A percentile compares a stretch with the other conserved stretches of the same genome.
Evolutionary conservation across 108 stramenopile species (phyloP).

Genomic region (Aurantiochytrium sp.): DNA sequence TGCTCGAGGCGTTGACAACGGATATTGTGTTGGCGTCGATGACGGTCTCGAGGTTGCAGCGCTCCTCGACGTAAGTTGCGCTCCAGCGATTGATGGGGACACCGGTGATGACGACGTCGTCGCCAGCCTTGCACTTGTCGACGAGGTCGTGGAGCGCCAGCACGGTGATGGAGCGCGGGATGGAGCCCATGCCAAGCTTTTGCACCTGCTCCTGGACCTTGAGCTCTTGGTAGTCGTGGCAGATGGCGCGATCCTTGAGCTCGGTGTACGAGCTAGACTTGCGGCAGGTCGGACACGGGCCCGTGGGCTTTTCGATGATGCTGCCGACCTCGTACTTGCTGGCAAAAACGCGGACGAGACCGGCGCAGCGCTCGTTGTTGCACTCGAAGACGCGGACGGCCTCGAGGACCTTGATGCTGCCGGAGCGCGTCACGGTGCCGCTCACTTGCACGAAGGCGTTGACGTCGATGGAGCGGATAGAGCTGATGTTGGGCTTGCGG

Average conservation of each 20-base stretch:
- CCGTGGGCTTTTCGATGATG: constrained; percentile 66
- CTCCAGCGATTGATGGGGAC: constrained; percentile 80
- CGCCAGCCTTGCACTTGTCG: constrained; percentile 88
- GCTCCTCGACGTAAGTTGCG: constrained; percentile 48
- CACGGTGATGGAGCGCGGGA: constrained; percentile 81
- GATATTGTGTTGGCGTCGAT: constrained; percentile 78
- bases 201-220: constrained; percentile 88
- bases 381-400: constrained; percentile 73
- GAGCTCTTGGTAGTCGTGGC: constrained; percentile 94
- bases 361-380: constrained; percentile 61
- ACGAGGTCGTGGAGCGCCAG: constrained; percentile 88
- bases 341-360: constrained; percentile 67
- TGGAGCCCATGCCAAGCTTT: constrained; percentile 68
- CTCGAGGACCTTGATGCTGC: constrained; percentile 87
- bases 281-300: constrained; percentile 61
- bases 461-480: constrained; percentile 69
- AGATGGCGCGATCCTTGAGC: constrained; percentile 50
- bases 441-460: constrained; percentile 80
- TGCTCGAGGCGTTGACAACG: constrained; percentile 51
- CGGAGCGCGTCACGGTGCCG: constrained; percentile 85
- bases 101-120: constrained; percentile 90
- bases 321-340: constrained; percentile 80
- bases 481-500: constrained; percentile 70
- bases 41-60: constrained; percentile 80
- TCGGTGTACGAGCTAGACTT: constrained; percentile 61